Evolutionary conservation across 768 basidiomycete species (phyloP), one percentile per base, ranked within the genome.

Genomic region (Cubamyces lactineus): DNA sequence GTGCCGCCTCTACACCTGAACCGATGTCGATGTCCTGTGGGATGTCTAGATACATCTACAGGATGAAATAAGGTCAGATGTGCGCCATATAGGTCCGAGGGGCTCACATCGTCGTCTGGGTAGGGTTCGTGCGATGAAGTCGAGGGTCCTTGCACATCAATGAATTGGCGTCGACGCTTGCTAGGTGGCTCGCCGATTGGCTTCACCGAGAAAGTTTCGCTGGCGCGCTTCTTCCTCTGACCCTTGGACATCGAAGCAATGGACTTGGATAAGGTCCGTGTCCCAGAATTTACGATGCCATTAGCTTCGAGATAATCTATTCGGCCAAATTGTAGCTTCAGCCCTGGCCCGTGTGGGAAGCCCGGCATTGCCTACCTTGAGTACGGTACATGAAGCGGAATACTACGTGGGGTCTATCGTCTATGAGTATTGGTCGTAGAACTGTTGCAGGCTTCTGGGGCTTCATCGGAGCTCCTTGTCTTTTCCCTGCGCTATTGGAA

Each of bases 381-480:
- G 59, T 54, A n/a, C 66, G 49, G 43, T 67, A 67, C 17, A 38
- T 16, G 53, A 67, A 67, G 8, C 45, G 54, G 52, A 64, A 67
- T 34, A 40, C 51, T 1, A 59, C 62, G 23, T 58, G 59, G 17
- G 66, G 62, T 19, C 57, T 55, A 24, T 50, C 59, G 57, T 67
- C 62, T 21, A 54, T 55, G 15, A 61, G 56, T 2, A 60, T 52
- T n/a, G 63, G 63, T 1, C 50, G 45, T 12, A 63, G 40, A 19
- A 60, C 40, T 5, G 59, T 61, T 12, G 48, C 19, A 11, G 9
- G 34, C 8, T 40, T 49, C 5, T 41, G 23, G 9, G 9, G 34
- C 8, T 40, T 49, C 5, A 30, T n/a, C n/a, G 53, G 47, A 34
- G 40, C 46, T 24, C 23, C 56, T 41, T 28, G 42, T 16, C 26